Evolutionary conservation across 2,329 filamentous ascomycete genomes (phyloP).

Genomic region (Fusarium sp.): DNA sequence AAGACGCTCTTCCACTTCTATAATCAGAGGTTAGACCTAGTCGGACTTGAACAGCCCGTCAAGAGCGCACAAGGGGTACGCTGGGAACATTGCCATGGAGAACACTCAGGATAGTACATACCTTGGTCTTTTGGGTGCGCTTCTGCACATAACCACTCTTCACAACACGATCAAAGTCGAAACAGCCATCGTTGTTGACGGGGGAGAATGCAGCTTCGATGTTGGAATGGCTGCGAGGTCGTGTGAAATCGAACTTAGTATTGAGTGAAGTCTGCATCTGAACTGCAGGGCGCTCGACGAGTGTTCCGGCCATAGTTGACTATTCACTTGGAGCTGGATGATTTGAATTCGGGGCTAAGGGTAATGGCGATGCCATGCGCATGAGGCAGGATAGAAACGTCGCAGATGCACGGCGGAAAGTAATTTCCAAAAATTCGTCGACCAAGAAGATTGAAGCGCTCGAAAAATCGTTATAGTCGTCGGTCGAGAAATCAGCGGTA

Average conservation of each 20-base stretch:
- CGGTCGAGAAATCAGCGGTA: neutral
- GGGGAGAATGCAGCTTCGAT: conserved; percentile 80
- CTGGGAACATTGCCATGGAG: neutral
- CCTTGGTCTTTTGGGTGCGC: conserved; percentile 94
- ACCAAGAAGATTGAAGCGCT: conserved; percentile 1
- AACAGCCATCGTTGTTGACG: conserved; percentile 94
- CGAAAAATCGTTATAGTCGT: neutral
- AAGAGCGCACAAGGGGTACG: neutral
- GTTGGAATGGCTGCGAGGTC: conserved; percentile 46
- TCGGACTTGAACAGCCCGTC: conserved; percentile 33
- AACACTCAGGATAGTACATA: conserved; percentile 50
- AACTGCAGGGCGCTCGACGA: conserved; percentile 37
- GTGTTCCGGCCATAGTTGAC: conserved; percentile 39
- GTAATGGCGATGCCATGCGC: conserved; percentile 28
- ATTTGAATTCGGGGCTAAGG: conserved; percentile 7
- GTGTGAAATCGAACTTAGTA: conserved; percentile 30
- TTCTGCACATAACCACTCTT: conserved; percentile 90
- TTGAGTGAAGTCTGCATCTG: conserved; percentile 22
- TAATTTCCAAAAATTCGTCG: conserved; percentile 1
- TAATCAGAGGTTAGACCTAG: neutral
- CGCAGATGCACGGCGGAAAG: conserved; percentile 4
- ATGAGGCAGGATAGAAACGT: conserved; percentile 26
- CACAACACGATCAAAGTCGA: conserved; percentile 93
- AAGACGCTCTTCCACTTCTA: conserved; percentile 92
- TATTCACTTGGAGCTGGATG: conserved; percentile 17